A percentile compares a stretch with the other conserved stretches of the same genome.
phyloP scores from a whole-genome alignment of 352 stramenopile genomes.

The Globisporangium polare region DNA sequence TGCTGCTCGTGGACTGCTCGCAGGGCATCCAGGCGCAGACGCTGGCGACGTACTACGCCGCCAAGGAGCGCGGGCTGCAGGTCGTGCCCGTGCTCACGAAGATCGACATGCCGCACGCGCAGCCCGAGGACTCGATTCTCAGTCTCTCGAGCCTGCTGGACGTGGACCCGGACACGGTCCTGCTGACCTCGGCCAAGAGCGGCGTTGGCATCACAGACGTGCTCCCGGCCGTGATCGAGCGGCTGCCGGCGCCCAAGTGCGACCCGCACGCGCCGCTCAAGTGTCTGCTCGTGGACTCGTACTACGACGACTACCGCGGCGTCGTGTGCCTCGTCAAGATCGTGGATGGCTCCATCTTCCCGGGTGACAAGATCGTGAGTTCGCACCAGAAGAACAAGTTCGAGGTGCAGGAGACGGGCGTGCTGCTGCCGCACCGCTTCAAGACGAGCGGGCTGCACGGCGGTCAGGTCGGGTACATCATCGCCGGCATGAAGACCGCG shows the following conservation, averaged over 20 bases:
- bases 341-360: conserved; percentile 89
- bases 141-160: conserved; percentile 75
- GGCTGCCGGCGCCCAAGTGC: conserved; percentile 55
- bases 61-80: conserved; percentile 95
- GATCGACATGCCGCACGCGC: conserved; percentile 96
- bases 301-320: conserved; percentile 95
- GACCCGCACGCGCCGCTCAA: conserved; percentile 70
- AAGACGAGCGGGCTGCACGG: conserved; percentile 79
- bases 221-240: conserved; percentile 74
- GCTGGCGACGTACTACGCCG: conserved; percentile 94
- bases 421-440: conserved; percentile 88
- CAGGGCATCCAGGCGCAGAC: conserved; percentile 99
- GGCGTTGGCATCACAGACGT: conserved; percentile 87
- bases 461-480: conserved; percentile 97
- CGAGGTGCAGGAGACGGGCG: conserved; percentile 95
- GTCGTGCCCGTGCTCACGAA: conserved; percentile 98
- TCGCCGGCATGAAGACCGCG: conserved; percentile 96
- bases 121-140: conserved; percentile 88
- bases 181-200: conserved; percentile 95
- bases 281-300: conserved; percentile 96
- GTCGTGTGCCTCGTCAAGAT: conserved; percentile 95
- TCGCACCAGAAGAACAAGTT: conserved; percentile 85
- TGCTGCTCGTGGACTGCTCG: conserved; percentile 97
- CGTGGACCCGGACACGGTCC: conserved; percentile 93
- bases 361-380: conserved; percentile 76